phyloP scores from a whole-genome alignment of 225 moss, liverwort and hornwort species.

The Physcomitrellopsis africana region DNA sequence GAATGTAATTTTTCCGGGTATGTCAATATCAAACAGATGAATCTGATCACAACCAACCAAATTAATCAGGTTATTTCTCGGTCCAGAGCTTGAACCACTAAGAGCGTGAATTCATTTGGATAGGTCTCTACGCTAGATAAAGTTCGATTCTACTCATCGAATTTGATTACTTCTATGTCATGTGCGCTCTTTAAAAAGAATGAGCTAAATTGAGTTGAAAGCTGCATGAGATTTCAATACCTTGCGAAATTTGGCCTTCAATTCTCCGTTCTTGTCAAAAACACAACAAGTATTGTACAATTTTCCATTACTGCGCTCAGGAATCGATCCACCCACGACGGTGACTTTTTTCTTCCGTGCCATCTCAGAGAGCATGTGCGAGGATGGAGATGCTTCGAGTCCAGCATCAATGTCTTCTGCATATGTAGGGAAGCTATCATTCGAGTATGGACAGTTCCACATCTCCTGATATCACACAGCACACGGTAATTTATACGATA shows the following conservation, averaged over 20 bases:
- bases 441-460: slow-evolving; percentile 80
- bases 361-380: slow-evolving; percentile 66
- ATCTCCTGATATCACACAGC: slow-evolving; percentile 56
- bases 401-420: slow-evolving; percentile 63
- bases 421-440: slow-evolving; percentile 53
- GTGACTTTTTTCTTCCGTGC: slow-evolving; percentile 66
- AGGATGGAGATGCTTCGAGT: slow-evolving; percentile 46
- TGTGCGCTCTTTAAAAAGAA: neutral
- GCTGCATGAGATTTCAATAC: slow-evolving; percentile 18
- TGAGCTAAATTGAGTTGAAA: neutral
- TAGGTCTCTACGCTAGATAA: neutral
- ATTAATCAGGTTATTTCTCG: slow-evolving; percentile 1
- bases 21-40: slow-evolving; percentile 80
- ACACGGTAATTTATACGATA: neutral
- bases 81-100: neutral
- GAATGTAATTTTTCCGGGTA: slow-evolving; percentile 71
- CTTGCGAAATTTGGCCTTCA: slow-evolving; percentile 76
- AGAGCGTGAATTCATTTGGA: neutral
- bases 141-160: neutral
- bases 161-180: neutral
- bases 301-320: slow-evolving; percentile 59
- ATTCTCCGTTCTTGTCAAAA: slow-evolving; percentile 61
- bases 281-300: slow-evolving; percentile 76
- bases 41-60: slow-evolving; percentile 41
- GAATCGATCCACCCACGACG: slow-evolving; percentile 77